Conservation (phyloP, 108 stramenopile species). For the Aurantiochytrium sp. region DNA sequence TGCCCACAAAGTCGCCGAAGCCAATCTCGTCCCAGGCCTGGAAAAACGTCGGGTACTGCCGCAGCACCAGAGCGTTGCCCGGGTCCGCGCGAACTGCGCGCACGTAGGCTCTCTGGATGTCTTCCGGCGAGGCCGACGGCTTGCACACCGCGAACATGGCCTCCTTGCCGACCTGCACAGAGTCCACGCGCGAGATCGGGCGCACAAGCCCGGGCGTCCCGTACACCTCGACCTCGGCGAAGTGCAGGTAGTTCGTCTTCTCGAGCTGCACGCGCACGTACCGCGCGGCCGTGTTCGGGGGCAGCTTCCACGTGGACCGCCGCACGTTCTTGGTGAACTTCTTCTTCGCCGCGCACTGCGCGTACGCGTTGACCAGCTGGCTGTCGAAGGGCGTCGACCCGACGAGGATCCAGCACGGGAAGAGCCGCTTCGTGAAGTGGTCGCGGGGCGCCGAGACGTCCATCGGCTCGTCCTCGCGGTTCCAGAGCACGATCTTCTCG, state of each 20-base stretch:
- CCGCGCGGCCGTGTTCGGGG: conserved; percentile 49
- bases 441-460: conserved; percentile 46
- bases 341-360: conserved; percentile 27
- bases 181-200: conserved; percentile 40
- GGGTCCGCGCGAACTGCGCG: conserved; percentile 55
- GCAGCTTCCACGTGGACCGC: conserved; percentile 49
- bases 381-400: conserved; percentile 48
- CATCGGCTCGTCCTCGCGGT: conserved; percentile 58
- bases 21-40: neutral
- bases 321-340: conserved; percentile 43
- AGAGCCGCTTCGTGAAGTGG: conserved; percentile 47
- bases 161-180: conserved; percentile 52
- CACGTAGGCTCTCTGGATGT: conserved; percentile 54
- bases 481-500: conserved; percentile 57
- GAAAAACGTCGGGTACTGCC: conserved; percentile 54
- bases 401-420: conserved; percentile 64
- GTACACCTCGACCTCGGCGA: conserved; percentile 58
- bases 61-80: conserved; percentile 53
- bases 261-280: conserved; percentile 65
- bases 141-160: conserved; percentile 54
- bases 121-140: conserved; percentile 42
- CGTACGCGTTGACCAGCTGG: conserved; percentile 37
- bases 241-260: conserved; percentile 56
- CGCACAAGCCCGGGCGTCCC: conserved; percentile 38
- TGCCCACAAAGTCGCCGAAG: neutral